These are phyloP conservation scores for Ophidiomyces ophidiicola DNA, from an alignment of 2,329 filamentous ascomycete species.

Conservation along the genomic window DNA sequence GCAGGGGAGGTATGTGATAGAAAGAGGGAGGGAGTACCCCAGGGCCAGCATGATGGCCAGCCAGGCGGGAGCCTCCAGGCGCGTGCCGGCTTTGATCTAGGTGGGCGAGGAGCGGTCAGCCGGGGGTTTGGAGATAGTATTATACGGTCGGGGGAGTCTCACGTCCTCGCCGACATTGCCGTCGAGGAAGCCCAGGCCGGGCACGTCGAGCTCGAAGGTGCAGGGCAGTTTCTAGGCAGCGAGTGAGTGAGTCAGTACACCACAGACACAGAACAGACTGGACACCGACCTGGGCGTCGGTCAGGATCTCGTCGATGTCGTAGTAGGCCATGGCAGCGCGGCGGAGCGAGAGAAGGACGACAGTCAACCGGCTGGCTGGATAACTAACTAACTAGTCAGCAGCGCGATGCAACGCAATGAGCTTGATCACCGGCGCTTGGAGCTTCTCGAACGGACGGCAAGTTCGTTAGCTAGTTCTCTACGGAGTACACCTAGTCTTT, in stretches of 20 bases:
- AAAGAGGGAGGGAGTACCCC: constrained; percentile 12
- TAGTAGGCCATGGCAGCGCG: constrained; percentile 32
- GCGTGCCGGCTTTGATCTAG: constrained; percentile 71
- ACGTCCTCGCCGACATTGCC: constrained; percentile 58
- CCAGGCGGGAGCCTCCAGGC: constrained; percentile 79
- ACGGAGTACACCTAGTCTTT: too few relatives aligned
- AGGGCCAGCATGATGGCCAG: constrained; percentile 86
- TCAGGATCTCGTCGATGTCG: constrained; percentile 37
- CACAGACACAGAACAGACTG: background rate
- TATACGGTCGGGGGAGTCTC: constrained; percentile 15
- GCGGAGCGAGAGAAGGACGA: background rate
- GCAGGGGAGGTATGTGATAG: background rate
- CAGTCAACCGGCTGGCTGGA: too few relatives aligned
- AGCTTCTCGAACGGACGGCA: too few relatives aligned
- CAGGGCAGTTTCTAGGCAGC: constrained; percentile 71
- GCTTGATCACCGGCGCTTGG: too few relatives aligned
- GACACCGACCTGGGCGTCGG: constrained; percentile 31
- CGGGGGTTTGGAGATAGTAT: background rate
- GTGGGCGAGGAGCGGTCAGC: too few relatives aligned
- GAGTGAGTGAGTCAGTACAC: background rate
- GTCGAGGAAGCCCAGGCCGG: constrained; percentile 77
- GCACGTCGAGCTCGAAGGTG: constrained; percentile 82
- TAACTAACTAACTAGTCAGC: too few relatives aligned
- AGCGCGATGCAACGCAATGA: too few relatives aligned
- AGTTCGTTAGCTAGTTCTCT: too few relatives aligned